Evolutionary conservation across 305 asterid genomes (phyloP), one percentile per base, ranked within the genome.

Genomic region (Euphrasia arctica): DNA sequence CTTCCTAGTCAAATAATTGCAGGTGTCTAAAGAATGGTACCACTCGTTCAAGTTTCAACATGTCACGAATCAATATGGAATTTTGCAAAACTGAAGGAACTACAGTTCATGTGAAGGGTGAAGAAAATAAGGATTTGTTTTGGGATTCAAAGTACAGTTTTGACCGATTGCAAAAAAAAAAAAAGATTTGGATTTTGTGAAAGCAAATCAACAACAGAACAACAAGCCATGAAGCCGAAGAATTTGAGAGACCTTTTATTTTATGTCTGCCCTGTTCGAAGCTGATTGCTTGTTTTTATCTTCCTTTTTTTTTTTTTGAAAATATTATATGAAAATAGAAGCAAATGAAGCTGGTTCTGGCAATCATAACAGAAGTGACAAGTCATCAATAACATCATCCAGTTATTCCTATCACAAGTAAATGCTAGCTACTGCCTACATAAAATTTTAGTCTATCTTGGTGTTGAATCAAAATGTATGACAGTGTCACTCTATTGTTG

Each of bases 401-500:
- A 47, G 15, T 45, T 2, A 47, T 4, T 47, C 52, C 48, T 42
- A 5, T 42, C 10, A 42, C 2, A 42, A 9, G 4, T 8, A 9
- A 42, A 2, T 7, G 11, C 48, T 7, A 9, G 11, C 48, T 9
- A 6, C 3, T 42, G 48, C 12, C 48, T 42, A 9, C 48, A 42
- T 31, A 31, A 31, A 31, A 42, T 42, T 9, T 6, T 8, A 42
- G n/a, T 41, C 45, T 4, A 41, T 5, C 45, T 47, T n/a, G 14
- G 18, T 11, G 52, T 10, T 11, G 14, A 47, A 47, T 47, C 18
- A 12, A 3, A 8, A 11, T 42, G 48, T 48, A n/a, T 48, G 15
- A 3, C 49, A 43, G 49, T 22, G 9, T 25, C 2, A 9, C 0
- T 48, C 78, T 79, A 77, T 73, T 91, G 84, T 63, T 89, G 91